phyloP scores from a whole-genome alignment of 768 basidiomycete genomes.

The Cubamyces sp. region DNA sequence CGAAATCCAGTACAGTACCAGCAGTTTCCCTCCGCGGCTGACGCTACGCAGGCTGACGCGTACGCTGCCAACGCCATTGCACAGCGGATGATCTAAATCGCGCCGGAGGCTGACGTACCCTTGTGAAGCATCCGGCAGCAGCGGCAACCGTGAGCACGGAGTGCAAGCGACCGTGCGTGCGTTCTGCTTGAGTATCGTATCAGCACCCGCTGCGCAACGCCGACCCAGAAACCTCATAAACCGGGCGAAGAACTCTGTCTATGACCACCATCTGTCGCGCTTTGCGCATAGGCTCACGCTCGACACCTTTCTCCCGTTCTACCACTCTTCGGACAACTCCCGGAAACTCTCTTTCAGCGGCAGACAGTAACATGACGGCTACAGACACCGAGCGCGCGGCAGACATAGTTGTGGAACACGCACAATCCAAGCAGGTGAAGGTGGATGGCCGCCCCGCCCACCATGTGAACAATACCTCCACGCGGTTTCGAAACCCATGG shows the following conservation, averaged over 20 bases:
- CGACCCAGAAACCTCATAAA: neutral
- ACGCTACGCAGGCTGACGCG: no score
- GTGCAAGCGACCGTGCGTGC: no score
- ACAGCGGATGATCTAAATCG: no score
- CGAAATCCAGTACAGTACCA: no score
- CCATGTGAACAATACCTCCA: slow-evolving; percentile 18
- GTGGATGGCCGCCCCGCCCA: slow-evolving; percentile 23
- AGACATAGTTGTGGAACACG: slow-evolving; percentile 2
- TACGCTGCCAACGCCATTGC: no score
- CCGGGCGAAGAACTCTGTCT: neutral
- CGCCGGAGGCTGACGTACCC: no score
- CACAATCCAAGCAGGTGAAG: slow-evolving; percentile 13
- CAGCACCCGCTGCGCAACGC: neutral
- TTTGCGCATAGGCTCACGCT: neutral
- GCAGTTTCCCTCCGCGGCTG: no score
- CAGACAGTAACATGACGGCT: neutral
- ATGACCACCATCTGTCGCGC: slow-evolving; percentile 10
- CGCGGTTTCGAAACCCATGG: slow-evolving; percentile 29
- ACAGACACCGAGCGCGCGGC: neutral
- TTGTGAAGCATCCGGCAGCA: no score
- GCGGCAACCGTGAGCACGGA: no score
- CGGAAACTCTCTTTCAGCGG: neutral
- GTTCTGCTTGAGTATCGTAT: no score
- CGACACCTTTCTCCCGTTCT: neutral
- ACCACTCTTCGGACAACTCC: neutral